phyloP scores from a whole-genome alignment of 176 grass and related monocot genomes.

The Poa pratensis region DNA sequence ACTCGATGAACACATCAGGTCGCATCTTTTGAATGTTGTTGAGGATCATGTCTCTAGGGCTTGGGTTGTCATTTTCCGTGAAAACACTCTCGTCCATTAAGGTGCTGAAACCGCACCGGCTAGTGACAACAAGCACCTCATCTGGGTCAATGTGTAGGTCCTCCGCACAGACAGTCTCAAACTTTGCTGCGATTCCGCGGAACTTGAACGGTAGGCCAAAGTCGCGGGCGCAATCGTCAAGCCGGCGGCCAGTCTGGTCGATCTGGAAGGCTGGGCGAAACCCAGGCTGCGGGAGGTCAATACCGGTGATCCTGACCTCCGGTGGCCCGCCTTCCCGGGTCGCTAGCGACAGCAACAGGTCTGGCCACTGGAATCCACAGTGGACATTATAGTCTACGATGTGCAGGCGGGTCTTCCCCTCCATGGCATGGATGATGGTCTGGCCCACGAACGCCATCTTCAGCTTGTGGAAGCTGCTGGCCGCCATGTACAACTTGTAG shows the following conservation, averaged over 20 bases:
- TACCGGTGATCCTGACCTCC: slow-evolving; percentile 48
- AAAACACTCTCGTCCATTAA: slow-evolving; percentile 22
- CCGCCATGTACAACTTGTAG: slow-evolving; percentile 33
- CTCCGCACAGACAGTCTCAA: slow-evolving; percentile 5
- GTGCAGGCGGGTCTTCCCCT: slow-evolving; percentile 39
- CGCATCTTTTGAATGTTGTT: slow-evolving; percentile 24
- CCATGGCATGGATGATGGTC: slow-evolving; percentile 11
- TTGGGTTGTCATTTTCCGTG: not conserved
- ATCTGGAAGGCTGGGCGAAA: slow-evolving; percentile 52
- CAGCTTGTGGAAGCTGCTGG: slow-evolving; percentile 29
- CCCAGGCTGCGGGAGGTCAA: slow-evolving; percentile 47
- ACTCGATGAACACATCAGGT: slow-evolving; percentile 35
- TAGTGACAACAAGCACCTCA: slow-evolving; percentile 37
- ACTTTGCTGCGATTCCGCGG: not conserved
- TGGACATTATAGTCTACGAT: slow-evolving; percentile 40
- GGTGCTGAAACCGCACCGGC: not conserved
- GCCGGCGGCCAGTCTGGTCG: slow-evolving; percentile 51
- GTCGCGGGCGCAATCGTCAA: slow-evolving; percentile 28
- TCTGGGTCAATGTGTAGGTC: slow-evolving; percentile 40
- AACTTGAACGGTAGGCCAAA: slow-evolving; percentile 34
- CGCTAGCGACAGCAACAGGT: slow-evolving; percentile 2
- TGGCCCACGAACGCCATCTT: slow-evolving; percentile 4
- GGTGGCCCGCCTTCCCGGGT: slow-evolving; percentile 46
- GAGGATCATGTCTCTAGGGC: slow-evolving; percentile 39
- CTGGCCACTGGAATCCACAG: slow-evolving; percentile 49